Evolutionary conservation across 1,284 basidiomycete species (phyloP), one percentile per base, ranked within the genome.

Genomic region (Papiliotrema flavescens): DNA sequence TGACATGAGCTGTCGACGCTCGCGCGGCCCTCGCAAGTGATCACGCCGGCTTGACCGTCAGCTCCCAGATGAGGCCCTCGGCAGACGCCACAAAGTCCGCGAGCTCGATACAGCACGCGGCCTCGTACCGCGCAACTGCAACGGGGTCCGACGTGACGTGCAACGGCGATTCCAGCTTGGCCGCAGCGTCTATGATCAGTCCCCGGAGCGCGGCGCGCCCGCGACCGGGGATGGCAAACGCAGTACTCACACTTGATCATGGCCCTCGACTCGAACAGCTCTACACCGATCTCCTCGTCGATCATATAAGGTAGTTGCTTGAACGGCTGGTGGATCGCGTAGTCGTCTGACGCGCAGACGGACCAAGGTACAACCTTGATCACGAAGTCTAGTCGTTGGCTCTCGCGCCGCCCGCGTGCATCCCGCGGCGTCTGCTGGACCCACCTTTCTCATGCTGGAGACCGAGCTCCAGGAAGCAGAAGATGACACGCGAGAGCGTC

Each of bases 301-400:
- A 55, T 81, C 54, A 87, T 78, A 70, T 81, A 84, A 1, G 85
- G 85, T 56, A 87, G 69, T 66, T 84, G 82, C 17, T 84, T 84
- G 61, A 87, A 87, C 0, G 86, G 85, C 58, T 87, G 84, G 24
- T 77, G 39, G 6, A 6, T 40, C 15, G 39, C 5, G 39, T 40
- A 40, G 5, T 40, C 39, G 20, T 40, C 39, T 5, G 39, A 6
- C 6, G 20, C 5, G 17, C 5, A 4, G n/a, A 22, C 20, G 7
- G 20, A n/a, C 39, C 39, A 40, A 15, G 17, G n/a, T 5, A 40
- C 6, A 17, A 22, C 7, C 20, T 40, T n/a, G 20, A 40, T 40
- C 39, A 7, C 17, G 39, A 40, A 40, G 39, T 40, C 39, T 40
- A 15, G 15, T 22, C 5, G n/a, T 40, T 17, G 20, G 39, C 4